Conservation (phyloP, 1,139 yeast species). For the Taphrina wiesneri region DNA sequence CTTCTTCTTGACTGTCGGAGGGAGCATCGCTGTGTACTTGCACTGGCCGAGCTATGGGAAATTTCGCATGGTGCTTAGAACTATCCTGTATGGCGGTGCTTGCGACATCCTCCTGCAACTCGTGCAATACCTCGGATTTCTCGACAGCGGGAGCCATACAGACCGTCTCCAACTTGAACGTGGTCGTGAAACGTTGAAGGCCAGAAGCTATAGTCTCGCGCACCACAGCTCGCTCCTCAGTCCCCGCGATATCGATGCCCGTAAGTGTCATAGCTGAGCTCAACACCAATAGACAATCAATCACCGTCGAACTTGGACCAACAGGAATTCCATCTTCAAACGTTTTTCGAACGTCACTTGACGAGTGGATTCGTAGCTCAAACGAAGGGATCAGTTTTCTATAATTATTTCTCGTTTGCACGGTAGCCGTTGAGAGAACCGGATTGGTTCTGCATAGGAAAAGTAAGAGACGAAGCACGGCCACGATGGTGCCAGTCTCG, state of each 20-base stretch:
- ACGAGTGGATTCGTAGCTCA: background rate
- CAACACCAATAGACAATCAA: background rate
- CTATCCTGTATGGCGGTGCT: too few species aligned
- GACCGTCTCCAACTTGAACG: too few species aligned
- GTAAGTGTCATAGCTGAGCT: background rate
- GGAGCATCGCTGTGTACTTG: too few species aligned
- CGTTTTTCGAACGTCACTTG: background rate
- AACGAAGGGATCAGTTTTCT: background rate
- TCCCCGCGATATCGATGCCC: slow-evolving; percentile 27
- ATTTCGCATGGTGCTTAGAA: too few species aligned
- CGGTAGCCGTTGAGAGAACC: background rate
- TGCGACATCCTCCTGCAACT: too few species aligned
- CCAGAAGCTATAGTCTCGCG: background rate
- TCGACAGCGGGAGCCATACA: too few species aligned
- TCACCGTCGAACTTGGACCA: background rate
- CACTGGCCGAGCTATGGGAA: too few species aligned
- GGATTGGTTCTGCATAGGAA: slow-evolving; percentile 3
- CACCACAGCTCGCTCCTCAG: slow-evolving; percentile 6
- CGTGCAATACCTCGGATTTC: too few species aligned
- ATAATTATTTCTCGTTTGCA: background rate
- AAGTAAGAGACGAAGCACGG: background rate
- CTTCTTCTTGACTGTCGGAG: too few species aligned
- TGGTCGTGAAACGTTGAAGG: background rate
- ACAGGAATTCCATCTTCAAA: slow-evolving; percentile 5
- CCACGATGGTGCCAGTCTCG: background rate